These are phyloP conservation scores for Arthrocladium fulminans DNA, from an alignment of 2,329 filamentous ascomycete genomes.

Conservation along the genomic window DNA sequence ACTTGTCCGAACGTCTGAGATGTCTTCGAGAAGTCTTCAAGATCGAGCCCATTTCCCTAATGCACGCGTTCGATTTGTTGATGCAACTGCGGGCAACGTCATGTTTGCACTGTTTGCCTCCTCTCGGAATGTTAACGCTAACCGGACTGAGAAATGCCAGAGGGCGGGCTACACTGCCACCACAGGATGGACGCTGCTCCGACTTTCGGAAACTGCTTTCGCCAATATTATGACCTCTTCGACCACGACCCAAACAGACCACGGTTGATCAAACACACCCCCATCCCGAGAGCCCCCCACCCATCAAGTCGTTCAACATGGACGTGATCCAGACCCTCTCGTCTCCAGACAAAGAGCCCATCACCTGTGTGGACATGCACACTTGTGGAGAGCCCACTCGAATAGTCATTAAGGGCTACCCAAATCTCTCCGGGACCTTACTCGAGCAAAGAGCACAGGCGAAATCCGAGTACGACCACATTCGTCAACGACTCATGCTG, in stretches of 20 bases:
- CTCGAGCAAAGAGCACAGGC: constrained; percentile 34
- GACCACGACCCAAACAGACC: not conserved
- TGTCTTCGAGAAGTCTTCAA: not conserved
- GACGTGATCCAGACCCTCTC: constrained; percentile 1
- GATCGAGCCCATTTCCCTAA: too few relatives aligned
- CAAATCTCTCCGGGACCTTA: constrained; percentile 32
- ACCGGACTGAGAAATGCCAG: too few relatives aligned
- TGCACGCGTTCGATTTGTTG: not conserved
- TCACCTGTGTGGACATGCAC: constrained; percentile 35
- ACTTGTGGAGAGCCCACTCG: constrained; percentile 43
- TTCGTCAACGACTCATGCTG: constrained; percentile 36
- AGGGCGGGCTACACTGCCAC: not conserved
- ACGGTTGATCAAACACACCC: too few relatives aligned
- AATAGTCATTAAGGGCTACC: constrained; percentile 38
- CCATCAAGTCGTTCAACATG: not conserved
- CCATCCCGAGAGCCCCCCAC: too few relatives aligned
- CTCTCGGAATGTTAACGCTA: too few relatives aligned
- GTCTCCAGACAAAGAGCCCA: not conserved
- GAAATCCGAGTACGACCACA: constrained; percentile 31
- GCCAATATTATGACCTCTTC: too few relatives aligned
- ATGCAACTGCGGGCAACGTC: not conserved
- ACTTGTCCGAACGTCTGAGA: not conserved
- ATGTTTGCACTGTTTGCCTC: constrained; percentile 2
- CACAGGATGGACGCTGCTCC: not conserved
- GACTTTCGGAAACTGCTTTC: too few relatives aligned